These are phyloP conservation scores for Hordeum vulgare DNA, from an alignment of 176 grass and related monocot species.

Conservation along the genomic window MorexV3_pseudomolecules_assembly NC_058519.1:644960449-644960948, in stretches of 20 bases:
- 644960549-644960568: neutral
- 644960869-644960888: too few relatives aligned
- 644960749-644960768: neutral
- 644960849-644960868: too few relatives aligned
- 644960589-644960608: too few relatives aligned
- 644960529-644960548: neutral
- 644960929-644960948: too few relatives aligned
- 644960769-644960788: neutral
- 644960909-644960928: too few relatives aligned
- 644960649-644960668: neutral
- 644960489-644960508: slow-evolving; percentile 55
- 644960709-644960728: neutral
- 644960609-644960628: neutral
- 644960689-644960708: neutral
- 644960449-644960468: slow-evolving; percentile 58
- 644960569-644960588: neutral
- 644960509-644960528: neutral
- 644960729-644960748: neutral
- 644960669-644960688: neutral
- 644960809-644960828: too few relatives aligned
- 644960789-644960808: too few relatives aligned
- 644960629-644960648: neutral
- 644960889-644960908: too few relatives aligned
- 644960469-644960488: slow-evolving; percentile 80
- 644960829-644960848: too few relatives aligned